These are phyloP conservation scores for Aspergillus cristatus DNA, from an alignment of 495 filamentous ascomycete genomes.

Conservation along the genomic window DNA sequence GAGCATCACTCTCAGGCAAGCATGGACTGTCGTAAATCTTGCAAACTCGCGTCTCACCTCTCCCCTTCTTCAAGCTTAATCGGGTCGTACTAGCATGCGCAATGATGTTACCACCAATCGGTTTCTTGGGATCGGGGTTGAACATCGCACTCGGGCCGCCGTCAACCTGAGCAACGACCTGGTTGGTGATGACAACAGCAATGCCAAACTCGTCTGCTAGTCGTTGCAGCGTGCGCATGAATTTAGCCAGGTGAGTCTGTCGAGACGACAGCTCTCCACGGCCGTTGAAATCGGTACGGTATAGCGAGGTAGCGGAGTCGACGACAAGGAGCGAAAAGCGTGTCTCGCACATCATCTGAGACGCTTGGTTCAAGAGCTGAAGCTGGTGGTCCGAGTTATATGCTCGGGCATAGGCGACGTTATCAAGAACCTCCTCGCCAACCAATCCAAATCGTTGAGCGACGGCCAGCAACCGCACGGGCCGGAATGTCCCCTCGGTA, in stretches of 20 bases:
- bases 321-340: constrained; percentile 93
- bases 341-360: constrained; percentile 98
- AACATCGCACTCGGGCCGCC: constrained; percentile 95
- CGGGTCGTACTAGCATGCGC: constrained; percentile 90
- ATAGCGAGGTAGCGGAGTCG: constrained; percentile 88
- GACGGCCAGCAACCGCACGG: constrained; percentile 81
- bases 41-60: constrained; percentile 90
- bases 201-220: constrained; percentile 97
- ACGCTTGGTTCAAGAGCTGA: constrained; percentile 86
- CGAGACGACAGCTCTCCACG: constrained; percentile 85
- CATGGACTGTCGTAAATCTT: constrained; percentile 99
- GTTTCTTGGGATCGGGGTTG: constrained; percentile 98
- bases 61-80: constrained; percentile 87
- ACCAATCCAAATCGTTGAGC: constrained; percentile 90
- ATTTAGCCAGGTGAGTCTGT: constrained; percentile 92
- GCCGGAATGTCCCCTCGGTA: constrained; percentile 94
- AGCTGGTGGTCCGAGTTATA: constrained; percentile 99
- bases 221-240: constrained; percentile 88
- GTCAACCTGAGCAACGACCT: constrained; percentile 96
- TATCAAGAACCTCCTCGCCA: constrained; percentile 95
- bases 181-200: constrained; percentile 96
- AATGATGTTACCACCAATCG: constrained; percentile 97
- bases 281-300: constrained; percentile 90
- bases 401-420: constrained; percentile 92
- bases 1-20: constrained; percentile 88